Percentiles rank a stretch among this genome's conserved stretches.
Conservation (phyloP, 129 eudicot genomes). For the Flaveria ramosissima region DNA sequence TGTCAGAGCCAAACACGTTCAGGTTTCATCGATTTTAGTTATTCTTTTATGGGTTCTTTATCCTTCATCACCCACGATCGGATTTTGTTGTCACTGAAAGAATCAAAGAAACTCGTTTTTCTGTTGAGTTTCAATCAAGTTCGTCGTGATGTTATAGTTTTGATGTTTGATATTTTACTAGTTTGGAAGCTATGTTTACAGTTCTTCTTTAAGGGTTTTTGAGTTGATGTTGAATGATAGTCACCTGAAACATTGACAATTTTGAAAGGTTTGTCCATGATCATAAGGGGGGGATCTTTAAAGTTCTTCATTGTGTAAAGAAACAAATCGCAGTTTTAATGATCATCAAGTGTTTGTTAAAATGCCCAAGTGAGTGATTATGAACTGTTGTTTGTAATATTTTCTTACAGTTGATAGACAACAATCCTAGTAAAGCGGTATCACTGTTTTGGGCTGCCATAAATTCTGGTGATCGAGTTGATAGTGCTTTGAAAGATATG, state of each 20-base stretch:
- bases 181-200: neutral
- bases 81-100: neutral
- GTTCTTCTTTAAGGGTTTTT: neutral
- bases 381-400: conserved; percentile 1
- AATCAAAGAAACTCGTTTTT: neutral
- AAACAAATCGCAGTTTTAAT: neutral
- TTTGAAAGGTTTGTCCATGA: neutral
- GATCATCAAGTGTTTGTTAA: neutral
- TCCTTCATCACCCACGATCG: neutral
- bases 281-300: neutral
- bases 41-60: too few species aligned
- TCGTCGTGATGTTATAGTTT: too few species aligned
- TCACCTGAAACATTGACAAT: neutral
- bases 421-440: conserved; percentile 77
- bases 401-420: conserved; percentile 35
- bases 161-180: too few species aligned
- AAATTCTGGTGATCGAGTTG: conserved; percentile 88
- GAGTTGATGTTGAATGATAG: neutral
- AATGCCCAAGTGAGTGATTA: neutral
- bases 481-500: conserved; percentile 93
- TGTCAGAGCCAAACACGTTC: conserved; percentile 80
- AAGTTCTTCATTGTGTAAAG: too few species aligned
- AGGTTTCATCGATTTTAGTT: conserved; percentile 40
- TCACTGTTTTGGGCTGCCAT: conserved; percentile 91
- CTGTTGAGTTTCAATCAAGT: neutral